Conservation (phyloP, 1,139 yeast species). For the Saccharomyces hybrid region DNA sequence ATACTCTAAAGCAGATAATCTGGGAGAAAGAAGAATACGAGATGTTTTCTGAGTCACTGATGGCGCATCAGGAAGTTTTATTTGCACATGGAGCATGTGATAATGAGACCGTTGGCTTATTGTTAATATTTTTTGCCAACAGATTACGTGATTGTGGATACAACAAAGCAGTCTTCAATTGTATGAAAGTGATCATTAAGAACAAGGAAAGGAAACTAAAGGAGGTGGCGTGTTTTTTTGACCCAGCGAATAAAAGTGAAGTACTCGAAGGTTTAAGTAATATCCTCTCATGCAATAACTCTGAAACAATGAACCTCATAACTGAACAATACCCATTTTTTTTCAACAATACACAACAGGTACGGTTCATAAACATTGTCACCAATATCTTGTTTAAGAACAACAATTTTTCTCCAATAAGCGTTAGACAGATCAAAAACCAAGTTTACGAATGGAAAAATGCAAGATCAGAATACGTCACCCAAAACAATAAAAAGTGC, state of each 20-base stretch:
- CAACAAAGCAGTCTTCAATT: slow-evolving; percentile 2
- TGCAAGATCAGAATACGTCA: neutral
- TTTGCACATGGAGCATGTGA: slow-evolving; percentile 6
- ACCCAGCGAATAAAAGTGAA: slow-evolving; percentile 1
- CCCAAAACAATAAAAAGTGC: neutral
- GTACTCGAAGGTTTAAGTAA: slow-evolving; percentile 23
- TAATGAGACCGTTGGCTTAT: slow-evolving; percentile 11
- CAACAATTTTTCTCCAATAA: neutral
- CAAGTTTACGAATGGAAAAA: slow-evolving; percentile 2
- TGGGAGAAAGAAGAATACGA: slow-evolving; percentile 11
- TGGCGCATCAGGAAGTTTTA: slow-evolving; percentile 18
- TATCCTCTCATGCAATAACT: slow-evolving; percentile 6
- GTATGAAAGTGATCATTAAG: slow-evolving; percentile 7
- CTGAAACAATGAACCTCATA: slow-evolving; percentile 2
- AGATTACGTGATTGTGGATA: slow-evolving; percentile 21
- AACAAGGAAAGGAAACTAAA: slow-evolving; percentile 3
- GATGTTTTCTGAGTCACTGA: slow-evolving; percentile 20
- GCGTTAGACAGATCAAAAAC: neutral
- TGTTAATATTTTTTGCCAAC: slow-evolving; percentile 29
- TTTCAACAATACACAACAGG: neutral
- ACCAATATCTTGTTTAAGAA: neutral
- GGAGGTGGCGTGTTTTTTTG: slow-evolving; percentile 4
- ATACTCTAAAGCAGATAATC: slow-evolving; percentile 29
- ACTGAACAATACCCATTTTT: neutral
- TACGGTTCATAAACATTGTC: neutral